phyloP scores from a whole-genome alignment of 805 yeast genomes.

The Yamadazyma sp. region DNA sequence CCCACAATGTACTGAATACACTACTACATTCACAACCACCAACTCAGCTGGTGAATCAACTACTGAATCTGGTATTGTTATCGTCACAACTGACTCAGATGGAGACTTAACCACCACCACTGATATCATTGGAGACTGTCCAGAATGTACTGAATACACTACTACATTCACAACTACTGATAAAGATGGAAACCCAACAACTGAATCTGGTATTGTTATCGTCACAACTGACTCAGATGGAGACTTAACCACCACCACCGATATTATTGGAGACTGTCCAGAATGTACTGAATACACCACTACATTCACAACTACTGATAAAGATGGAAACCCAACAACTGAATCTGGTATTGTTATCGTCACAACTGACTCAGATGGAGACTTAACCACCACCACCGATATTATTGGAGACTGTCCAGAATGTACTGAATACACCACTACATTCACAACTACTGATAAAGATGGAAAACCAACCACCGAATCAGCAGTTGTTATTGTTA shows the following conservation, averaged over 20 bases:
- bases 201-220: slow-evolving; percentile 13
- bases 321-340: slow-evolving; percentile 7
- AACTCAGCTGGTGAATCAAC: slow-evolving; percentile 5
- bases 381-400: slow-evolving; percentile 11
- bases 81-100: slow-evolving; percentile 10
- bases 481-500: slow-evolving; percentile 22
- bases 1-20: too few relatives aligned
- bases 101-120: slow-evolving; percentile 12
- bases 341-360: slow-evolving; percentile 12
- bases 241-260: slow-evolving; percentile 11
- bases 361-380: slow-evolving; percentile 9
- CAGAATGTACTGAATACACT: slow-evolving; percentile 9
- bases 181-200: slow-evolving; percentile 7
- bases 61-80: slow-evolving; percentile 12
- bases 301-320: slow-evolving; percentile 12
- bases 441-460: neutral
- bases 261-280: slow-evolving; percentile 7
- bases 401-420: slow-evolving; percentile 6
- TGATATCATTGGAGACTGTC: slow-evolving; percentile 6
- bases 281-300: slow-evolving; percentile 11
- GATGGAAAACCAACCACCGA: neutral
- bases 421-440: neutral
- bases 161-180: slow-evolving; percentile 11
- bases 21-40: slow-evolving; percentile 8
- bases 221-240: slow-evolving; percentile 13